Conservation (phyloP, 345 rosid species). For the Salix exigua region DNA sequence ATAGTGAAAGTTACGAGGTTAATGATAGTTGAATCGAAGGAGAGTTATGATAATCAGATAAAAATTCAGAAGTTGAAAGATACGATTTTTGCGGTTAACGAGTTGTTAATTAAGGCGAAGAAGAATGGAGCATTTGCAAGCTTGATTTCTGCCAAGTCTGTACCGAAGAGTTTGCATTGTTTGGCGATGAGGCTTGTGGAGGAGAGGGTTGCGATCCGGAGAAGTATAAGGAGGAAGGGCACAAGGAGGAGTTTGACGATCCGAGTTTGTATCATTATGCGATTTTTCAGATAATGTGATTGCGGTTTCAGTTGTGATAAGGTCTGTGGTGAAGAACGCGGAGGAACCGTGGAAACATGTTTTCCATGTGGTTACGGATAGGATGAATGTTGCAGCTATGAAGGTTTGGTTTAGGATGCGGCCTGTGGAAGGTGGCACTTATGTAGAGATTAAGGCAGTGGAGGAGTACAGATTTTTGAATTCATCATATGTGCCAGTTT, state of each 20-base stretch:
- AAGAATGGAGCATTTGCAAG: conserved; percentile 82
- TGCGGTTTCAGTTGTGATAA: conserved; percentile 88
- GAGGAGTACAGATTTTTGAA: conserved; percentile 68
- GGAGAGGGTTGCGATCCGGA: conserved; percentile 75
- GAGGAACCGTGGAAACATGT: conserved; percentile 80
- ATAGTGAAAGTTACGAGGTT: conserved; percentile 62
- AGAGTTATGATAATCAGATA: conserved; percentile 83
- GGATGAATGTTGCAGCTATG: conserved; percentile 86
- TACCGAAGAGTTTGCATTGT: conserved; percentile 90
- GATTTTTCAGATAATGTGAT: conserved; percentile 78
- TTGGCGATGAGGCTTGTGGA: conserved; percentile 91
- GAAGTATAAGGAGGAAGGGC: conserved; percentile 58
- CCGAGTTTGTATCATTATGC: conserved; percentile 74
- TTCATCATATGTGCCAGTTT: conserved; percentile 62
- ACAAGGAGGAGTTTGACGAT: conserved; percentile 60
- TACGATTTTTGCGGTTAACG: conserved; percentile 81
- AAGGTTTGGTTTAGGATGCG: conserved; percentile 96
- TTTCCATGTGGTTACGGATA: conserved; percentile 77
- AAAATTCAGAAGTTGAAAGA: conserved; percentile 92
- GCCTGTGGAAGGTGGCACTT: conserved; percentile 68
- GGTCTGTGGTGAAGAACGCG: conserved; percentile 74
- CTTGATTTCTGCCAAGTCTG: conserved; percentile 68
- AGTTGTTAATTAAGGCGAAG: conserved; percentile 71
- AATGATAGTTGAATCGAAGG: conserved; percentile 75
- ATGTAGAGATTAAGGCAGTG: conserved; percentile 69